These are phyloP conservation scores for Punctularia strigosozonata DNA, from an alignment of 768 basidiomycete genomes.

Conservation along the genomic window DNA sequence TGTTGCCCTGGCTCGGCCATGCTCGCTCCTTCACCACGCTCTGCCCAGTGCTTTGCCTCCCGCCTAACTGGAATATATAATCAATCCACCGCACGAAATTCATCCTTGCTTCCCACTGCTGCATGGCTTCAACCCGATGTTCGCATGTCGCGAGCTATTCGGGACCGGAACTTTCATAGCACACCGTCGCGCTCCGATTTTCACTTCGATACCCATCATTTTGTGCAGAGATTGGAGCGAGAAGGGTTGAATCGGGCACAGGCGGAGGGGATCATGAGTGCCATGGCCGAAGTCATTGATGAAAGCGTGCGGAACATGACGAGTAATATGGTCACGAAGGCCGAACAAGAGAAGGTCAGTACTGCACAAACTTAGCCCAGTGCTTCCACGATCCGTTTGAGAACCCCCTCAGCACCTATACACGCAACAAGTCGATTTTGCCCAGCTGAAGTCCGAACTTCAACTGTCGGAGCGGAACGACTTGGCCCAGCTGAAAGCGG, in stretches of 20 bases:
- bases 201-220: slow-evolving; percentile 94
- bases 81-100: not conserved
- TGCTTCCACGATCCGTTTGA: not conserved
- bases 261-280: slow-evolving; percentile 94
- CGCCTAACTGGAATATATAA: not conserved
- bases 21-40: slow-evolving; percentile 1
- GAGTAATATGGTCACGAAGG: slow-evolving; percentile 89
- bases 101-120: too few relatives aligned
- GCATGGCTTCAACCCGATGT: too few relatives aligned
- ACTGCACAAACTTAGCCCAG: not conserved
- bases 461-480: slow-evolving; percentile 97
- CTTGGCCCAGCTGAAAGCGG: slow-evolving; percentile 86
- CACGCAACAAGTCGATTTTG: slow-evolving; percentile 94
- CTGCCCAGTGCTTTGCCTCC: slow-evolving; percentile 4
- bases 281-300: slow-evolving; percentile 94
- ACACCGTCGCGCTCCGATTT: slow-evolving; percentile 30
- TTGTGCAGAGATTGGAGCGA: slow-evolving; percentile 80
- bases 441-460: slow-evolving; percentile 91
- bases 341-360: slow-evolving; percentile 89
- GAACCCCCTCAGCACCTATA: slow-evolving; percentile 57
- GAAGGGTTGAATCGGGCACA: slow-evolving; percentile 86
- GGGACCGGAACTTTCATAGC: too few relatives aligned
- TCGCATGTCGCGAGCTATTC: too few relatives aligned
- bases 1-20: too few relatives aligned
- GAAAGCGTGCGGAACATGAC: slow-evolving; percentile 96